Evolutionary conservation across 2,329 filamentous ascomycete species (phyloP), one percentile per base, ranked within the genome.

Genomic region (Chaetomium olivaceum): DNA sequence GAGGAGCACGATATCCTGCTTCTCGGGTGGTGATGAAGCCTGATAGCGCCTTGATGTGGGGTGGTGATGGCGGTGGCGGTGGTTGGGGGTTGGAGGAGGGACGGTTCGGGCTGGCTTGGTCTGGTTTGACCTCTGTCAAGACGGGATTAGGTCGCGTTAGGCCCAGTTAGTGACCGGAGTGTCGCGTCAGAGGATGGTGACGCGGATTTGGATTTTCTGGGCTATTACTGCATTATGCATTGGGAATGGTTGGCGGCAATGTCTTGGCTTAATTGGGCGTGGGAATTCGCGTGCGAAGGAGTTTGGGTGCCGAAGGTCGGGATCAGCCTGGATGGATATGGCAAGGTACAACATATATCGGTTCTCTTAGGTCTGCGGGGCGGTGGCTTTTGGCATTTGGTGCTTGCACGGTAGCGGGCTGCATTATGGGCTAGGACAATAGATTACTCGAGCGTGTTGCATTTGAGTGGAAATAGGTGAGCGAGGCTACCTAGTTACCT

Each of bases 1-100:
- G 81, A 84, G 33, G 80, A 84, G 43, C 80, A 84, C 31, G 79
- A 83, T 60, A 83, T 87, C 61, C 72, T 80, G 52, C 76, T 85
- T 23, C 77, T 84, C 67, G 83, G 83, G 29, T 83, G 85, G 69
- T 74, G 80, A 64, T 84, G 74, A 77, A 27, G 29, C 6, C 21
- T 8, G 51, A n/a, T 14, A n/a, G 27, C 50, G 29, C 7, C 7
- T 31, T 39, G 16, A 19, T 16, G 5, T 23, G 58, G 31, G 48
- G 14, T 14, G 21, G 29, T 12, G 6, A 27, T 27, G 5, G 33
- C 7, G n/a, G n/a, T 8, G 43, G 43, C 19, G 46, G 43, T 8
- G 5, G 19, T n/a, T 48, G 19, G 6, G 43, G 19, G 19, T 21
- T 7, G 43, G 9, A 6, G n/a, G 46, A 2, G 46, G 8, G n/a